Evolutionary conservation across 176 grass and related monocot species (phyloP).

Genomic region (Elaeis guineensis): DNA sequence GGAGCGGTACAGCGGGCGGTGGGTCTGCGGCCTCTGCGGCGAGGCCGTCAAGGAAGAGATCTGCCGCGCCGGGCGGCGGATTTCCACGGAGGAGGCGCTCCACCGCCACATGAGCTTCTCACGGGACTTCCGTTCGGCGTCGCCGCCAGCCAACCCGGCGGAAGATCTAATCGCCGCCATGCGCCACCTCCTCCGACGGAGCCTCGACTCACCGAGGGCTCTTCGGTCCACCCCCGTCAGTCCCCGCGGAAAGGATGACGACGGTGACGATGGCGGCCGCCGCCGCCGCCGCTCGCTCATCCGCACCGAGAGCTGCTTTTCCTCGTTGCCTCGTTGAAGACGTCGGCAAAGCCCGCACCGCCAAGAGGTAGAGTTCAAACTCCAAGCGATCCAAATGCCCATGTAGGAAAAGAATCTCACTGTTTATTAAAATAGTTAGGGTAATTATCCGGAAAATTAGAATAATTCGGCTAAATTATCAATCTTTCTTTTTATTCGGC

Average conservation of each 20-base stretch:
- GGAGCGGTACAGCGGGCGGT: conserved; percentile 4
- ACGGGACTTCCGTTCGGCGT: not conserved
- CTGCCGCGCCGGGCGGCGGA: conserved; percentile 14
- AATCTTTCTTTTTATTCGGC: no score
- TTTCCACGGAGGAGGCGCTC: conserved; percentile 14
- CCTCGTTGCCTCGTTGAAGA: not conserved
- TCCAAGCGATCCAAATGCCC: no score
- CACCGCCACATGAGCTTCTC: conserved; percentile 16
- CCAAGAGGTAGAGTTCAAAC: no score
- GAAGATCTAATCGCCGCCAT: conserved; percentile 10
- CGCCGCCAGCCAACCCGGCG: not conserved
- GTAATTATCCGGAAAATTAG: no score
- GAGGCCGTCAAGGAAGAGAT: conserved; percentile 14
- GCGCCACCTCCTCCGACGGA: conserved; percentile 13
- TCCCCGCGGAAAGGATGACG: not conserved
- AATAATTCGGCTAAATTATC: no score
- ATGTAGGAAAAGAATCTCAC: no score
- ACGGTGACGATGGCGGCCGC: not conserved
- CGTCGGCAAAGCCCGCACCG: no score
- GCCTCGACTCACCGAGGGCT: conserved; percentile 14
- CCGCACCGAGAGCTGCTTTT: not conserved
- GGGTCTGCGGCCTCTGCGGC: conserved; percentile 18
- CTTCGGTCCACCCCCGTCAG: not conserved
- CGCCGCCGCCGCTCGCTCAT: not conserved
- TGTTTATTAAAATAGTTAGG: no score